Conservation (phyloP, 805 yeast species). For the Torulaspora maleeae region DNA sequence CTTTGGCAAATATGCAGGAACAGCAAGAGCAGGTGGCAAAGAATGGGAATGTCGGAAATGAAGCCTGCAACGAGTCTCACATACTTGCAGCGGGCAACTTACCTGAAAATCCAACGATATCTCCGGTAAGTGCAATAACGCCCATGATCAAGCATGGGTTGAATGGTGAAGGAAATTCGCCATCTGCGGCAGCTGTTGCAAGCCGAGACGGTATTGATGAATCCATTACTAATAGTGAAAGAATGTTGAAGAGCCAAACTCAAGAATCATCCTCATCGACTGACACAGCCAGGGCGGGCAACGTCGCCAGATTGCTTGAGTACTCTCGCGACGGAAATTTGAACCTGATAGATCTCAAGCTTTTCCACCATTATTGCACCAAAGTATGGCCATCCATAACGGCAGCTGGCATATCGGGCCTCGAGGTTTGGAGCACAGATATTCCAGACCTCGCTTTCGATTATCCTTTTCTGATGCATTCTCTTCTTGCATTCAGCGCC, state of each 20-base stretch:
- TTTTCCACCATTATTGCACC: conserved; percentile 84
- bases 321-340: conserved; percentile 37
- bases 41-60: conserved; percentile 4
- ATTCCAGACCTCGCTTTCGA: conserved; percentile 85
- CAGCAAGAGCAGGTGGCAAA: conserved; percentile 25
- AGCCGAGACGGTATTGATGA: conserved; percentile 12
- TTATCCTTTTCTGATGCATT: conserved; percentile 88
- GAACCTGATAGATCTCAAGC: conserved; percentile 69
- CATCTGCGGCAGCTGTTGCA: conserved; percentile 18
- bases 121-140: conserved; percentile 26
- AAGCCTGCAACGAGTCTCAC: conserved; percentile 3
- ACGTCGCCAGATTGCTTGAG: conserved; percentile 24
- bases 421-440: conserved; percentile 77
- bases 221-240: conserved; percentile 12
- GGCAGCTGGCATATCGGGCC: conserved; percentile 82
- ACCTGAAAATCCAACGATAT: conserved; percentile 26
- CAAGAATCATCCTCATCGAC: conserved; percentile 18
- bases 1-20: conserved; percentile 32
- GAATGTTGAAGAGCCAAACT: conserved; percentile 15
- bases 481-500: conserved; percentile 84
- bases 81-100: conserved; percentile 23
- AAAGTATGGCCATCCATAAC: conserved; percentile 83
- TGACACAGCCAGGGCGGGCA: conserved; percentile 12
- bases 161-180: conserved; percentile 11
- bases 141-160: conserved; percentile 20